These are phyloP conservation scores for Debaryomyces tyrocola DNA, from an alignment of 805 yeast species.

Conservation along the genomic window DNA sequence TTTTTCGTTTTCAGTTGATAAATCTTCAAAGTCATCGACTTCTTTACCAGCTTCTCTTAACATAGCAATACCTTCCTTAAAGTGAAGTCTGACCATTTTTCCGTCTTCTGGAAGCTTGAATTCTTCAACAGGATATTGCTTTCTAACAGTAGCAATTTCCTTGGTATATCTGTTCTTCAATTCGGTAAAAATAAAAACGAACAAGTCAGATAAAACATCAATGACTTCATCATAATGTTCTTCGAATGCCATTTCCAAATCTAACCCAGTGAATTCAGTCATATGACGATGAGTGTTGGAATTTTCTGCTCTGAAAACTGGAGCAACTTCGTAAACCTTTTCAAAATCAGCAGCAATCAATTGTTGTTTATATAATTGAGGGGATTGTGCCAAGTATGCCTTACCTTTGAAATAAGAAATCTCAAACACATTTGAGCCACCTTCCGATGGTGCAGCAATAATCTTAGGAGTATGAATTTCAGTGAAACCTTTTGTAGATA, in stretches of 20 bases:
- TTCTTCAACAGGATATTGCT: conserved; percentile 96
- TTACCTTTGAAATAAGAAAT: conserved; percentile 88
- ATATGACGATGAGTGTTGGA: conserved; percentile 98
- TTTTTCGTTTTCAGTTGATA: conserved; percentile 93
- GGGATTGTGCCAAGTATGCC: conserved; percentile 96
- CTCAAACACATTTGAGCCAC: conserved; percentile 96
- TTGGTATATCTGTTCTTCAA: conserved; percentile 74
- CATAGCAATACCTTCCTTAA: conserved; percentile 87
- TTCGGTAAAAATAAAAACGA: conserved; percentile 84
- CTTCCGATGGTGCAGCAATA: conserved; percentile 94
- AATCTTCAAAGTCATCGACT: conserved; percentile 85
- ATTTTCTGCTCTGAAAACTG: conserved; percentile 98
- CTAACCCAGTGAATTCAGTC: conserved; percentile 98
- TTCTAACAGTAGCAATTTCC: conserved; percentile 88
- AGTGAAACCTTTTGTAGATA: conserved; percentile 63
- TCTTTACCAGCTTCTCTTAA: conserved; percentile 85
- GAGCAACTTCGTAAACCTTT: conserved; percentile 93
- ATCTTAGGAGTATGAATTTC: conserved; percentile 97
- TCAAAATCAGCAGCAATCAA: conserved; percentile 97
- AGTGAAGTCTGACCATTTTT: conserved; percentile 86
- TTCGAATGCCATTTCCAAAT: conserved; percentile 96
- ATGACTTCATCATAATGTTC: conserved; percentile 95
- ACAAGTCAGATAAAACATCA: conserved; percentile 64
- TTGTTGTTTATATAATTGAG: conserved; percentile 97
- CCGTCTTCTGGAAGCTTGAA: conserved; percentile 92